A percentile compares a stretch with the other conserved stretches of the same genome.
phyloP scores from a whole-genome alignment of 768 basidiomycete species.

The Leccinum imitatum region DNA sequence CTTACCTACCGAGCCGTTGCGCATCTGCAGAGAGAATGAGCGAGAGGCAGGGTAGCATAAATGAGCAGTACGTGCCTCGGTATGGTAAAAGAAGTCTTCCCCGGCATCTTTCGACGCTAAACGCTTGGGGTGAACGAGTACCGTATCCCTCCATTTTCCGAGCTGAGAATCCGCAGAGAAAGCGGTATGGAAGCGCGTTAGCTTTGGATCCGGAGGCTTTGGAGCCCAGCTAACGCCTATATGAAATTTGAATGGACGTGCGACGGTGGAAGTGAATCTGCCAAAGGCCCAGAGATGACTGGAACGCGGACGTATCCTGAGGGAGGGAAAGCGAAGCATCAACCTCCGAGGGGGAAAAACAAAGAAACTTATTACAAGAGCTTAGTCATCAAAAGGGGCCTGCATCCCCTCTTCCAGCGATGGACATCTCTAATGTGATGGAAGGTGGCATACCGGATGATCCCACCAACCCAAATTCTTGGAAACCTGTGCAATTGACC shows the following conservation, averaged over 20 bases:
- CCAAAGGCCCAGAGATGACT: no score
- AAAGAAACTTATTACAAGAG: no score
- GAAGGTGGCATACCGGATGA: no score
- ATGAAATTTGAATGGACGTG: slow-evolving; percentile 67
- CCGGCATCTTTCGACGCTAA: slow-evolving; percentile 43
- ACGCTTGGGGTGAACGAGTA: slow-evolving; percentile 47
- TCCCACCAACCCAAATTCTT: no score
- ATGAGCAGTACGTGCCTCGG: slow-evolving; percentile 50
- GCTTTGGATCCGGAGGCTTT: slow-evolving; percentile 53
- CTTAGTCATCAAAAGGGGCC: no score
- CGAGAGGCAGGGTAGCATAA: not conserved
- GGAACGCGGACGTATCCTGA: no score
- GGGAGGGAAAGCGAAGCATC: no score
- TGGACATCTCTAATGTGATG: no score
- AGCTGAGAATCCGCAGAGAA: slow-evolving; percentile 60
- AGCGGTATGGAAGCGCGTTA: slow-evolving; percentile 38
- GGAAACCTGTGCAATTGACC: no score
- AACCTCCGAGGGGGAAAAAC: no score
- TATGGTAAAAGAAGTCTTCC: slow-evolving; percentile 67
- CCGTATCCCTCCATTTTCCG: slow-evolving; percentile 68
- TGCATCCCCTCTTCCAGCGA: no score
- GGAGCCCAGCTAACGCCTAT: slow-evolving; percentile 77
- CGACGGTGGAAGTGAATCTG: slow-evolving; percentile 25
- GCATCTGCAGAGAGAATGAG: slow-evolving; percentile 53
- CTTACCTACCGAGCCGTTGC: slow-evolving; percentile 69